These are phyloP conservation scores for Apiospora pterosperma DNA, from an alignment of 2,329 filamentous ascomycete genomes.

Conservation along the genomic window DNA sequence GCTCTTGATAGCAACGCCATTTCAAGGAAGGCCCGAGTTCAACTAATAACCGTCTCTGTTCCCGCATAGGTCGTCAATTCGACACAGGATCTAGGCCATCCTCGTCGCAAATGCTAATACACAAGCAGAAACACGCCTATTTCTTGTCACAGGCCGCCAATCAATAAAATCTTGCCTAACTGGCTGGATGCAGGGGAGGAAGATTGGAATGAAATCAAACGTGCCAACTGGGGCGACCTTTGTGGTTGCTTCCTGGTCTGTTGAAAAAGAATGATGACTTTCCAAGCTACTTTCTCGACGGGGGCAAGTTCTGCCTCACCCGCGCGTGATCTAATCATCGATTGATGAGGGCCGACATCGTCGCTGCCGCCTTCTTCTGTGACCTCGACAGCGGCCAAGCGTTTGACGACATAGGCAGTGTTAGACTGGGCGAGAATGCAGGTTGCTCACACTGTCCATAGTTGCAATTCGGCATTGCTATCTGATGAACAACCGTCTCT, in stretches of 20 bases:
- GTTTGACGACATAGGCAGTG: too few relatives aligned
- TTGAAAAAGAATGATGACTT: too few relatives aligned
- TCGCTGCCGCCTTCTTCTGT: neutral
- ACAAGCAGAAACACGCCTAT: too few relatives aligned
- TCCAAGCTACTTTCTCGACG: neutral
- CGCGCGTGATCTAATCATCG: too few relatives aligned
- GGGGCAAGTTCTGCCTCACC: neutral
- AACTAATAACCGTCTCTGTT: neutral
- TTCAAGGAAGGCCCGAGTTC: neutral
- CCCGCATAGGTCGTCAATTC: too few relatives aligned
- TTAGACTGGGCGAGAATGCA: neutral
- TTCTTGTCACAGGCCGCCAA: too few relatives aligned
- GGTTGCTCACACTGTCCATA: constrained; percentile 39
- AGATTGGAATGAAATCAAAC: too few relatives aligned
- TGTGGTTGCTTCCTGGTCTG: neutral
- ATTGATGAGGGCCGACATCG: neutral
- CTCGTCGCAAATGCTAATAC: too few relatives aligned
- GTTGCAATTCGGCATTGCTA: constrained; percentile 37
- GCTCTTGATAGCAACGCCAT: neutral
- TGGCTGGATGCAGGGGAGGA: too few relatives aligned
- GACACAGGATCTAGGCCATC: too few relatives aligned
- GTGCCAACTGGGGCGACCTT: neutral
- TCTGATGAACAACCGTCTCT: constrained; percentile 12
- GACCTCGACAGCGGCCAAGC: neutral
- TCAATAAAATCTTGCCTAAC: too few relatives aligned